Percentiles rank a stretch among this genome's conserved stretches.
These are phyloP conservation scores for Coprinopsis sp. DNA, from an alignment of 768 basidiomycete genomes.

Conservation along the genomic window DNA sequence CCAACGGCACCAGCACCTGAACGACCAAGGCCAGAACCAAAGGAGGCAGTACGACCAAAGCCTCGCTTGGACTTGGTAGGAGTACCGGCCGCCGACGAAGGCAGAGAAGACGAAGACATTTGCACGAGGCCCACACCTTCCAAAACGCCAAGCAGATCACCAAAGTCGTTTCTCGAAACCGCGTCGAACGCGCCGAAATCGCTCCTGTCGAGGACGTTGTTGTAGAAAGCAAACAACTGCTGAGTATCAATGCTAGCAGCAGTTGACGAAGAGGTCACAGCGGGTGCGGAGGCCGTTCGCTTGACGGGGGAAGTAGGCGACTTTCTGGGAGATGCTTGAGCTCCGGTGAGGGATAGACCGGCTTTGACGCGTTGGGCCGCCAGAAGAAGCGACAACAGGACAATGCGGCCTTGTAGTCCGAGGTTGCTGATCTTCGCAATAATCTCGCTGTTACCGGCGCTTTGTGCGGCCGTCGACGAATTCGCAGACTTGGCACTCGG, in stretches of 20 bases:
- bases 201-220: conserved; percentile 49
- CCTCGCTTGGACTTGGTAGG: conserved; percentile 42
- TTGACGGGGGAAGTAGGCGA: conserved; percentile 44
- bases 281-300: conserved; percentile 38
- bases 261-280: conserved; percentile 18
- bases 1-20: conserved; percentile 34
- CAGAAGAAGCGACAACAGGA: conserved; percentile 58
- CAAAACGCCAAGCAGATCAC: conserved; percentile 63
- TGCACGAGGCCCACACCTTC: conserved; percentile 69
- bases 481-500: conserved; percentile 22
- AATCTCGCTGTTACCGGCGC: conserved; percentile 52
- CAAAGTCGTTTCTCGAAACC: conserved; percentile 73
- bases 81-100: conserved; percentile 14
- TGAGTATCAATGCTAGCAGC: conserved; percentile 48
- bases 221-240: conserved; percentile 64
- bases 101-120: conserved; percentile 29
- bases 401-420: conserved; percentile 70
- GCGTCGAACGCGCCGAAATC: conserved; percentile 53
- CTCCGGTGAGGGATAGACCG: conserved; percentile 44
- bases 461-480: conserved; percentile 16
- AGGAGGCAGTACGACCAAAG: conserved; percentile 57
- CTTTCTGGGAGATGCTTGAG: conserved; percentile 33
- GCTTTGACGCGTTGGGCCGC: conserved; percentile 59
- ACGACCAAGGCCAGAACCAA: conserved; percentile 35
- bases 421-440: conserved; percentile 62